Evolutionary conservation across 106 monocot species (phyloP).

Genomic region (Platanthera zijinensis): DNA sequence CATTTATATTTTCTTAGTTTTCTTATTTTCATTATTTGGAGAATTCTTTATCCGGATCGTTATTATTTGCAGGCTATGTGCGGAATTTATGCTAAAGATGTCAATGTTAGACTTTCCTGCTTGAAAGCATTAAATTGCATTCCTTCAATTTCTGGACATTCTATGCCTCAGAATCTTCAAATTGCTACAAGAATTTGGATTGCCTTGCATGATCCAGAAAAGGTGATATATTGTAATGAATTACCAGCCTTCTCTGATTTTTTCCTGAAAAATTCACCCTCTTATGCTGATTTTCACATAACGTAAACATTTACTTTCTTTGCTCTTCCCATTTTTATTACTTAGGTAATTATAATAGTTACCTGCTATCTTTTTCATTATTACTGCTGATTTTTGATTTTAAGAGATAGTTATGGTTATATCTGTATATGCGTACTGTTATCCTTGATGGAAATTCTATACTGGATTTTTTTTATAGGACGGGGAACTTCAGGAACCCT

Average conservation of each 20-base stretch:
- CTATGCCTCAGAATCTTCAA: conserved; percentile 49
- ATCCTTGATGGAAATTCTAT: not conserved
- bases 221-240: conserved; percentile 27
- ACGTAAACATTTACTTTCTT: not conserved
- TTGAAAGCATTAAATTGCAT: conserved; percentile 90
- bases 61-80: conserved; percentile 59
- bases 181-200: conserved; percentile 77
- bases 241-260: not conserved
- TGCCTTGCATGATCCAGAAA: conserved; percentile 89
- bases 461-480: not conserved
- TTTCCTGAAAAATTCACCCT: not conserved
- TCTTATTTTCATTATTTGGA: not conserved
- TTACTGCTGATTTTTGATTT: not conserved
- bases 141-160: conserved; percentile 61
- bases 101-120: conserved; percentile 89
- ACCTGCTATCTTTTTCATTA: not conserved
- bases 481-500: not conserved
- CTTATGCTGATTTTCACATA: not conserved
- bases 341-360: not conserved
- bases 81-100: conserved; percentile 88
- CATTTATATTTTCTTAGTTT: not conserved
- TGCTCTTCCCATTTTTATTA: not conserved
- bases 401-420: not conserved
- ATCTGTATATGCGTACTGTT: not conserved
- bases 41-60: not conserved